Percentiles rank a stretch among this genome's conserved stretches.
Evolutionary conservation across 768 basidiomycete species (phyloP).

Genomic region (Thelephora ganbajun): DNA sequence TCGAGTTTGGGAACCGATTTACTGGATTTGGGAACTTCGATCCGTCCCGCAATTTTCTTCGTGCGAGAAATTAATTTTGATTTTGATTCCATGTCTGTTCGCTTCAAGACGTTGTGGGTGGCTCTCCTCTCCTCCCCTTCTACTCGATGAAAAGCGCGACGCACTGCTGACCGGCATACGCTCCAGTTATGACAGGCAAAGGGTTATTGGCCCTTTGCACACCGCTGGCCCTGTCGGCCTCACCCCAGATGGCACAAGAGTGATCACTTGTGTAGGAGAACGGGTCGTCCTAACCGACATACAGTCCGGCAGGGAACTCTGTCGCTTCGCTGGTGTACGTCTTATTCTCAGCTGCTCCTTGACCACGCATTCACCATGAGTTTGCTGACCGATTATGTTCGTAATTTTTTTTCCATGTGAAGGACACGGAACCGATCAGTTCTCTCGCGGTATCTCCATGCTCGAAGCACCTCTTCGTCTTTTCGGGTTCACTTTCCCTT

Average conservation of each 20-base stretch:
- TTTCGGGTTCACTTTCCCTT: conserved; percentile 70
- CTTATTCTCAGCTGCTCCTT: conserved; percentile 1
- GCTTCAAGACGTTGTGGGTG: neutral
- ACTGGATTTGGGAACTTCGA: too few relatives aligned
- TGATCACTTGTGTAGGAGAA: conserved; percentile 82
- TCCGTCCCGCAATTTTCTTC: too few relatives aligned
- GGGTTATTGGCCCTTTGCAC: conserved; percentile 67
- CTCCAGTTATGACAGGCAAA: conserved; percentile 62
- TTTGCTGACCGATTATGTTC: too few relatives aligned
- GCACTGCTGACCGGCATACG: neutral
- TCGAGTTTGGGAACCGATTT: too few relatives aligned
- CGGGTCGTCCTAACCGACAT: conserved; percentile 76
- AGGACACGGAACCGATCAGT: conserved; percentile 82
- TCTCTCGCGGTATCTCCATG: conserved; percentile 74
- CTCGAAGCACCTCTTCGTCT: conserved; percentile 59
- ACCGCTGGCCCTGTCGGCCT: conserved; percentile 80
- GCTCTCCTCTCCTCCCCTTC: too few relatives aligned
- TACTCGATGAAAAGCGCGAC: too few relatives aligned
- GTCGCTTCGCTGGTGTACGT: conserved; percentile 75
- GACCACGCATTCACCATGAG: neutral
- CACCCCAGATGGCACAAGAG: conserved; percentile 60
- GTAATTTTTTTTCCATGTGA: conserved; percentile 4
- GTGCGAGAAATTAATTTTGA: too few relatives aligned
- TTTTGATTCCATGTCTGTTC: neutral
- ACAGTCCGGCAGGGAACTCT: conserved; percentile 58